Base-by-base conservation (phyloP, 2,329 filamentous ascomycete genomes). In the Pyrenophora teres region DNA sequence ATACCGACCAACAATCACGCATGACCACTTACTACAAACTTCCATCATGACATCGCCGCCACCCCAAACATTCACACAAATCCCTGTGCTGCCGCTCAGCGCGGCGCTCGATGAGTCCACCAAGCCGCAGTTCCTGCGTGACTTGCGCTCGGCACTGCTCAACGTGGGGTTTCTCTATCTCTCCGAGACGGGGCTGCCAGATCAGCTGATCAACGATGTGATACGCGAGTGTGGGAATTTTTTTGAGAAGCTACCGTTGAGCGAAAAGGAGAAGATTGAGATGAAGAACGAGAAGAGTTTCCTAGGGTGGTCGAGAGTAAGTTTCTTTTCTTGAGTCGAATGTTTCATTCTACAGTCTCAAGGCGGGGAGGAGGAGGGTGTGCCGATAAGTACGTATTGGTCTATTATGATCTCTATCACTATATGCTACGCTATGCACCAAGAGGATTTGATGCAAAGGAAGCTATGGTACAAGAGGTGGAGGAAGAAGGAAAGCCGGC, bases 81-180 rank as follows among this genome's bases (percentile, higher is more conserved):
- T 96, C 51, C 91, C 91, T 1, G 83, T 94, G 45, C 81, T 96
- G 31, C 89, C 93, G 69, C 81, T 95, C 53, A 83, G 87, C 12
- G 77, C 83, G 18, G 87, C 90, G 33, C 77, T 80, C 57, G 76
- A 85, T 60, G 80, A 83, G 15, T 87, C 77, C 4, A 92, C 88
- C 0, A 95, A 94, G 74, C 82, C 88, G 2, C 77, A 76, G 27
- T 94, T 96, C 64, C 81, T 95, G 0, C 73, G 77, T 0, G 80
- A 89, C 46, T 80, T 96, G 27, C 87, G 88, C 13, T 79, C 88
- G 72, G 89, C 90, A 0, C 77, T 96, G 27, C 83, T 96, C 64
- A 88, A 93, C 70, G 89, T 95, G n/a, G 91, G 91, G 1, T 96
- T 96, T 67, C 73, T 95, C 18, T 96, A 96, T 67, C 82, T 96